Base-by-base conservation (phyloP, 441 rosid species). In the Macaranga tanarius region DNA sequence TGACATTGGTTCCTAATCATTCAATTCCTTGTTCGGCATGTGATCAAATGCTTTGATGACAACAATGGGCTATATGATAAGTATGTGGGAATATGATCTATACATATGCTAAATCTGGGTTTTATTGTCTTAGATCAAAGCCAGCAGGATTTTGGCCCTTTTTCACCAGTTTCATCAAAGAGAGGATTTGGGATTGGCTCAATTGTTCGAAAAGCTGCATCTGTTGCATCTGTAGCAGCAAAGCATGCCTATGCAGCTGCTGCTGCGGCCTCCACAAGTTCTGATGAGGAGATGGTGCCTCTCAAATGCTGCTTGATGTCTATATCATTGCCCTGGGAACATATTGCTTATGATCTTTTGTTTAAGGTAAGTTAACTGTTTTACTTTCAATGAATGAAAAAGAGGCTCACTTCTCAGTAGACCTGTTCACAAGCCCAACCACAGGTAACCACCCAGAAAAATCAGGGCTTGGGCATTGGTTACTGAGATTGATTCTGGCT, bases 271-370 rank as follows among this genome's bases (percentile, higher is more conserved):
- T 67, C 88, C 66, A 66, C 84, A 4, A 78, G 80, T 67, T 82
- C 84, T 63, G 92, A 86, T 61, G 95, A 90, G 38, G 97, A 92
- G 82, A 90, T 90, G 90, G 71, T 94, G 61, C 97, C 97, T 76
- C 90, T 92, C 34, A 92, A 90, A 73, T 94, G 99, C 85, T 89
- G 97, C 74, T 85, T 94, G 63, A 94, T 94, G 97, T 92, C 99
- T 34, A 83, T 92, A 73, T 87, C 97, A n/a, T 84, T 94, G 76
- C 96, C 97, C 2, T 92, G 97, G 97, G 97, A 92, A 63, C 82
- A 87, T 66, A 92, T 94, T 81, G 97, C 97, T 78, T 83, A 84
- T 72, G 97, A 94, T 84, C 97, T 92, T 73, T 79, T 94, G 69
- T 92, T 89, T 75, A 92, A 94, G 97, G 97, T 94, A 71, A 79